These are phyloP conservation scores for Exsudoporus floridanus DNA, from an alignment of 1,284 basidiomycete species.

Conservation along the genomic window DNA sequence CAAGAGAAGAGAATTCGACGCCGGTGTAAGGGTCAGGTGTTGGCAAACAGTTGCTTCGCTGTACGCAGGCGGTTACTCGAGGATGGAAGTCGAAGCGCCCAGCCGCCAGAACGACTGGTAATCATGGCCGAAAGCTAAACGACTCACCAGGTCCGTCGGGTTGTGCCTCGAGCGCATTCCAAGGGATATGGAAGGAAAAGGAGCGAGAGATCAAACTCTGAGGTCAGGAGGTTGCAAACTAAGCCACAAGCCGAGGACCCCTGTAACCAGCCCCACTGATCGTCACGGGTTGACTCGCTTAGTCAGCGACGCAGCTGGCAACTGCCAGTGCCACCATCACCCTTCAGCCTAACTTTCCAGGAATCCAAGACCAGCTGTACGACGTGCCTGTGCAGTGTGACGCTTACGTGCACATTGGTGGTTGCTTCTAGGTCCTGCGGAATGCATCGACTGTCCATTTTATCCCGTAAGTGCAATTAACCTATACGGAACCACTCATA, in stretches of 20 bases:
- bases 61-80: not conserved
- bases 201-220: constrained; percentile 6
- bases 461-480: constrained; percentile 8
- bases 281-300: constrained; percentile 14
- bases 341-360: constrained; percentile 24
- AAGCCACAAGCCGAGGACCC: not conserved
- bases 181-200: not conserved
- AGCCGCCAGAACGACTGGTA: not conserved
- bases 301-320: constrained; percentile 21
- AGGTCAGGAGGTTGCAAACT: not conserved
- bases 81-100: constrained; percentile 15
- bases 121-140: not conserved
- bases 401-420: constrained; percentile 1
- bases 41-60: not conserved
- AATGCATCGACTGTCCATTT: constrained; percentile 9
- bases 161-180: not conserved
- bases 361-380: not conserved
- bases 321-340: not conserved
- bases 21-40: not conserved
- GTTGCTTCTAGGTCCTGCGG: constrained; percentile 5
- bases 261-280: constrained; percentile 1
- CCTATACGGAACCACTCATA: constrained; percentile 3
- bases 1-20: not conserved
- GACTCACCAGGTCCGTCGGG: not conserved
- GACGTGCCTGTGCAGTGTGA: not conserved